phyloP scores from a whole-genome alignment of 768 basidiomycete genomes.

The Sarcodon sp. region DNA sequence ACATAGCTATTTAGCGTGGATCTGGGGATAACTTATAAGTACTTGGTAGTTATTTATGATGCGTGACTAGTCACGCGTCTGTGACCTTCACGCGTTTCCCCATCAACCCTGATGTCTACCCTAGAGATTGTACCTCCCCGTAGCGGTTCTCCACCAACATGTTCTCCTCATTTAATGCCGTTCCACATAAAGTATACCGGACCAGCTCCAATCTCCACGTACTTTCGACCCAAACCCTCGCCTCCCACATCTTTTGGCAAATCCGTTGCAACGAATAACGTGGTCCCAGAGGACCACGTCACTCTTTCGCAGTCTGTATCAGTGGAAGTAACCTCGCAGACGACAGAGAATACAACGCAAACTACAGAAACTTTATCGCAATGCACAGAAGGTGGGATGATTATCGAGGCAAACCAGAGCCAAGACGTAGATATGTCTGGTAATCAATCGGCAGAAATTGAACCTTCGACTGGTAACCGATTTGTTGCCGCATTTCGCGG shows the following conservation, averaged over 20 bases:
- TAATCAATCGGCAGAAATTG: slow-evolving; percentile 1
- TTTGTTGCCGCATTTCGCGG: slow-evolving; percentile 65
- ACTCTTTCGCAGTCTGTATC: too few relatives aligned
- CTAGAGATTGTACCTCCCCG: slow-evolving; percentile 2
- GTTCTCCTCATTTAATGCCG: slow-evolving; percentile 67
- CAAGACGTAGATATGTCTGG: not conserved
- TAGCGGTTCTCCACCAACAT: slow-evolving; percentile 18
- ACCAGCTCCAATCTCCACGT: slow-evolving; percentile 61
- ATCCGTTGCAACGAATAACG: slow-evolving; percentile 5
- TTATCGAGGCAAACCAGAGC: not conserved
- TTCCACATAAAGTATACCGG: slow-evolving; percentile 67
- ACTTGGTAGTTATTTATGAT: too few relatives aligned
- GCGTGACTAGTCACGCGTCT: too few relatives aligned
- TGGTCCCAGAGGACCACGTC: not conserved
- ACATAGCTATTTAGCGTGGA: too few relatives aligned
- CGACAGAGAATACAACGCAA: slow-evolving; percentile 1
- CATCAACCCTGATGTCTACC: not conserved
- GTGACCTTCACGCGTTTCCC: not conserved
- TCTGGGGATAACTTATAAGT: too few relatives aligned
- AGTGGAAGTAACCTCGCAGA: not conserved
- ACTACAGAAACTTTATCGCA: not conserved
- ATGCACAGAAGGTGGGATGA: not conserved
- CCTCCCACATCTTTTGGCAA: slow-evolving; percentile 10
- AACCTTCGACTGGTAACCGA: slow-evolving; percentile 17
- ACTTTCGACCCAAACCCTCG: slow-evolving; percentile 43